Evolutionary conservation across 768 basidiomycete genomes (phyloP).

Genomic region (Omphalotus guepiniiformis): DNA sequence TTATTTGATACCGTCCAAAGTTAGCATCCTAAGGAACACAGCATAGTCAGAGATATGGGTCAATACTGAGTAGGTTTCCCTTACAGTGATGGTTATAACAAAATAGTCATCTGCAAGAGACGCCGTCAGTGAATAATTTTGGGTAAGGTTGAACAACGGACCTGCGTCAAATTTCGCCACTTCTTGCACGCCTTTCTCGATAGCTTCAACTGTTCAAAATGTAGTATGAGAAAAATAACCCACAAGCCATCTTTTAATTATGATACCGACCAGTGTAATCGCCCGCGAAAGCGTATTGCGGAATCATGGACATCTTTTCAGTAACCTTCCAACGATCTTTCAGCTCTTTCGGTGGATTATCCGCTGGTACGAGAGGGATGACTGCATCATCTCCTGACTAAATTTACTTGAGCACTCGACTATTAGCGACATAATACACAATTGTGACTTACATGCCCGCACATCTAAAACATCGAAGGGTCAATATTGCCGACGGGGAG

Average conservation of each 20-base stretch:
- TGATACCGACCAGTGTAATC: constrained; percentile 51
- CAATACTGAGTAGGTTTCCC: neutral
- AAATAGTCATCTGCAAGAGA: constrained; percentile 56
- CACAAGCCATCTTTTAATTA: neutral
- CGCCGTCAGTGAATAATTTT: neutral
- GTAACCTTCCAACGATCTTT: constrained; percentile 61
- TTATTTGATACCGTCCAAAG: constrained; percentile 59
- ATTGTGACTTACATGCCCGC: constrained; percentile 49
- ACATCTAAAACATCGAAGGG: constrained; percentile 38
- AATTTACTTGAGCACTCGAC: neutral
- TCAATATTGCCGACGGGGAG: no score
- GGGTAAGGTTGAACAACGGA: constrained; percentile 13
- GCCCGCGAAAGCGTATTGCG: constrained; percentile 66
- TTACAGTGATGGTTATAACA: constrained; percentile 60
- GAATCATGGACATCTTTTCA: constrained; percentile 66
- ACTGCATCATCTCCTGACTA: constrained; percentile 64
- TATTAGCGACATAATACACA: neutral
- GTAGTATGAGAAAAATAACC: constrained; percentile 6
- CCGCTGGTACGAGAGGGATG: constrained; percentile 46
- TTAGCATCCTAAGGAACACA: constrained; percentile 69
- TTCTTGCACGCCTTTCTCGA: constrained; percentile 56
- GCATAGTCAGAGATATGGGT: neutral
- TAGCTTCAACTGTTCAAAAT: constrained; percentile 68
- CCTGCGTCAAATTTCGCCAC: constrained; percentile 61
- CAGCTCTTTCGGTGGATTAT: constrained; percentile 47